Percentiles rank a stretch among this genome's conserved stretches.
Conservation (phyloP, 192 early-diverging fungal genomes). For the Backusella psychrophila region DNA sequence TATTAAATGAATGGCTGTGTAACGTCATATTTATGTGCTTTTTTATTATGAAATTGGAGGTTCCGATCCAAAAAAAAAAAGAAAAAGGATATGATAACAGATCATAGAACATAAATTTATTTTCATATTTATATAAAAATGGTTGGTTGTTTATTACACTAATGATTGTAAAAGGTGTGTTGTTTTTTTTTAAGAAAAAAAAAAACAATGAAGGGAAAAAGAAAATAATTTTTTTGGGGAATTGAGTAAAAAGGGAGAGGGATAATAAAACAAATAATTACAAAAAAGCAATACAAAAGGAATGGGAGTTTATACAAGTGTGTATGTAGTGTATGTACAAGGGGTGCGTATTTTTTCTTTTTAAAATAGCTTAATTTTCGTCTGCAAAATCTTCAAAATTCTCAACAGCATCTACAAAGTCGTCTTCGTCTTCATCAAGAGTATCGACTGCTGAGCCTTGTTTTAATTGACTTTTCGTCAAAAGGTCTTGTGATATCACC, state of each 20-base stretch:
- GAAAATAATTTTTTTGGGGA: background rate
- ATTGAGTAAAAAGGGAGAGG: background rate
- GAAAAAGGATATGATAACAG: background rate
- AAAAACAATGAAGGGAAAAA: background rate
- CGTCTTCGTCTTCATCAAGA: slow-evolving; percentile 1
- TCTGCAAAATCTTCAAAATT: background rate
- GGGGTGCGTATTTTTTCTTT: background rate
- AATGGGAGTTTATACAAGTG: background rate
- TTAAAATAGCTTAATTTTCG: slow-evolving; percentile 1
- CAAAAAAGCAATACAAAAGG: background rate
- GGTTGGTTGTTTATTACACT: background rate
- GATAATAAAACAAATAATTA: background rate
- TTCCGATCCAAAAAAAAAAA: background rate
- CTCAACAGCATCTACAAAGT: slow-evolving; percentile 18
- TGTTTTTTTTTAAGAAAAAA: background rate
- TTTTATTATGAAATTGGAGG: background rate
- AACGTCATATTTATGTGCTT: background rate
- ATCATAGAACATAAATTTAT: slow-evolving; percentile 1
- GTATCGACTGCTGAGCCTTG: background rate
- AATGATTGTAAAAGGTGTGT: background rate
- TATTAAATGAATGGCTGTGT: background rate
- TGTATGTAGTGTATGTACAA: background rate
- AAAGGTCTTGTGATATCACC: background rate
- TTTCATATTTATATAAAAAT: slow-evolving; percentile 1
- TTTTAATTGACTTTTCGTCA: background rate